Percentiles rank a stretch among this genome's conserved stretches.
Evolutionary conservation across 352 stramenopile genomes (phyloP).

Genomic region (Pseudoperonospora humuli): DNA sequence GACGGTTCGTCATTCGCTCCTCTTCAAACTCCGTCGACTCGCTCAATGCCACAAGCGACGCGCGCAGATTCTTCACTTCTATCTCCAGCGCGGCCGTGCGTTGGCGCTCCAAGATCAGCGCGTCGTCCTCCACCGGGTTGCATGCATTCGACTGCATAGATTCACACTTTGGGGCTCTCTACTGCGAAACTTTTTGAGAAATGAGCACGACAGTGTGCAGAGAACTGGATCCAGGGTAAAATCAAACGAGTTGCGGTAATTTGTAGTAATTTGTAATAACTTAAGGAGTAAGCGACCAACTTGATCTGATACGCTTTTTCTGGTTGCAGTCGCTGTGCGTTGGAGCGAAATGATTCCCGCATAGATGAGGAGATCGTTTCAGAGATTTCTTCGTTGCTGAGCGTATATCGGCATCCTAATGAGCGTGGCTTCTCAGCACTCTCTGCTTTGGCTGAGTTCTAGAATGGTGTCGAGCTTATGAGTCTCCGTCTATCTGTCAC

Average conservation of each 20-base stretch:
- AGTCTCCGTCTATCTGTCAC: too few species aligned
- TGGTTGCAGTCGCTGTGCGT: too few species aligned
- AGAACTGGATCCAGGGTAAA: not conserved
- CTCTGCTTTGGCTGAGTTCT: not conserved
- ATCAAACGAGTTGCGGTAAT: not conserved
- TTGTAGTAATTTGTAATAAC: not conserved
- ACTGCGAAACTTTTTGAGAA: slow-evolving; percentile 19
- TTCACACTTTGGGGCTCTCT: not conserved
- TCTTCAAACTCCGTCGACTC: slow-evolving; percentile 82
- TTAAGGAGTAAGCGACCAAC: not conserved
- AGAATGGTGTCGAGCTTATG: too few species aligned
- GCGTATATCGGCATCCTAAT: too few species aligned
- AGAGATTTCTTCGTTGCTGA: too few species aligned
- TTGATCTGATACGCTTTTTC: too few species aligned
- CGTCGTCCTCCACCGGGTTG: slow-evolving; percentile 24
- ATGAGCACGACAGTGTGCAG: slow-evolving; percentile 12
- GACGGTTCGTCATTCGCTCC: slow-evolving; percentile 75
- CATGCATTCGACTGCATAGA: slow-evolving; percentile 8
- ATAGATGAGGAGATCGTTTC: too few species aligned
- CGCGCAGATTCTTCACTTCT: slow-evolving; percentile 58
- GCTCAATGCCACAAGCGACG: slow-evolving; percentile 67
- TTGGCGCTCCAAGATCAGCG: slow-evolving; percentile 66
- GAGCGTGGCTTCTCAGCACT: too few species aligned
- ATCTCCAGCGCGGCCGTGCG: slow-evolving; percentile 58
- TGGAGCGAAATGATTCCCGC: too few species aligned